Evolutionary conservation across 2,329 filamentous ascomycete genomes (phyloP).

Genomic region (Scedosporium apiospermum): DNA sequence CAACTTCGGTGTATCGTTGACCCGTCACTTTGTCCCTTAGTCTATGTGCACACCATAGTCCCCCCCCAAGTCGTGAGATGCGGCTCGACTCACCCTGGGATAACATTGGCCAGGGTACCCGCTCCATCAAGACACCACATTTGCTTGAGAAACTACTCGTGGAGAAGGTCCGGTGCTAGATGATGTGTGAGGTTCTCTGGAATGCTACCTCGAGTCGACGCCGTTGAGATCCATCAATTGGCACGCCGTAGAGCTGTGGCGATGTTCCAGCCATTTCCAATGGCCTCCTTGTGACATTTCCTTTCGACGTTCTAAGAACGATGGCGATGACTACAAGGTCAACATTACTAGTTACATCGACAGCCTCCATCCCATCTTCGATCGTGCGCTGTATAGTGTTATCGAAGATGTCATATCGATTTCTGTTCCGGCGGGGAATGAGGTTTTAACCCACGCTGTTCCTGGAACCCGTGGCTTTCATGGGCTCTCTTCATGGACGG

Average conservation of each 20-base stretch:
- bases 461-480: neutral
- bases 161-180: no score
- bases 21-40: no score
- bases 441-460: slow-evolving; percentile 9
- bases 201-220: neutral
- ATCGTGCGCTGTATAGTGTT: slow-evolving; percentile 27
- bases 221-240: neutral
- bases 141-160: no score
- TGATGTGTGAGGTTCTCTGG: no score
- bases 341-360: slow-evolving; percentile 42
- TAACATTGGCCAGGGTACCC: no score
- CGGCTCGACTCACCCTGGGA: no score
- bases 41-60: no score
- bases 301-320: slow-evolving; percentile 13
- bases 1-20: no score
- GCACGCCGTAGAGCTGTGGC: neutral
- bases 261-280: slow-evolving; percentile 24
- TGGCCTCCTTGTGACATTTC: slow-evolving; percentile 41
- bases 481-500: neutral
- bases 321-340: slow-evolving; percentile 17
- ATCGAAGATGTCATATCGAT: slow-evolving; percentile 31
- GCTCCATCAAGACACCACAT: no score
- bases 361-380: slow-evolving; percentile 35
- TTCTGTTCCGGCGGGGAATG: slow-evolving; percentile 36
- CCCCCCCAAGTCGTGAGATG: no score